Evolutionary conservation across 495 filamentous ascomycete species (phyloP).

Genomic region (Clavariopsis aquatica): DNA sequence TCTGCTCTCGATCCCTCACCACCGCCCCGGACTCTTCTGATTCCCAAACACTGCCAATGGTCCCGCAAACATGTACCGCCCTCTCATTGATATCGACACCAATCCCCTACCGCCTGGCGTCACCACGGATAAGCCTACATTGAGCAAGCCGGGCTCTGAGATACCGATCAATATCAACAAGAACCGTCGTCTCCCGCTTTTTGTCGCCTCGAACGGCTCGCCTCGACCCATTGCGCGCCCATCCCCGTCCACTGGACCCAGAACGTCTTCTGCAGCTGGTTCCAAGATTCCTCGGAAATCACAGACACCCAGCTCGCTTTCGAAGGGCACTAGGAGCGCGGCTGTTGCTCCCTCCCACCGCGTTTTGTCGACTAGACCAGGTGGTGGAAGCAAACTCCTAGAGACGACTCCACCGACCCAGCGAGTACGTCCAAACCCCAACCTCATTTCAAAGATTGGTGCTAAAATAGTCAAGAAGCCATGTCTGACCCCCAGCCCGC

Average conservation of each 20-base stretch:
- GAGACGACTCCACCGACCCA: neutral
- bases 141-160: neutral
- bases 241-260: neutral
- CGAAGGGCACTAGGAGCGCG: neutral
- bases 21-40: neutral
- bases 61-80: neutral
- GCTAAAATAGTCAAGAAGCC: neutral
- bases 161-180: neutral
- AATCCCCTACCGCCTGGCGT: neutral
- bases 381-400: neutral
- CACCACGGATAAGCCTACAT: neutral
- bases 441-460: too few species aligned
- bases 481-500: neutral
- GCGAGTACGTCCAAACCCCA: neutral
- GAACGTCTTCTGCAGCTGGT: neutral
- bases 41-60: neutral
- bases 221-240: neutral
- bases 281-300: conserved; percentile 13
- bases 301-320: neutral
- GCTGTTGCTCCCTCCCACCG: neutral
- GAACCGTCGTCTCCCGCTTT: neutral
- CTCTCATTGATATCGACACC: conserved; percentile 6
- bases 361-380: neutral
- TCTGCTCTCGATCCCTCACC: neutral
- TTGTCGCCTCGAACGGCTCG: neutral